Base-by-base conservation (phyloP, 495 filamentous ascomycete species). In the Xylaria curta region DNA sequence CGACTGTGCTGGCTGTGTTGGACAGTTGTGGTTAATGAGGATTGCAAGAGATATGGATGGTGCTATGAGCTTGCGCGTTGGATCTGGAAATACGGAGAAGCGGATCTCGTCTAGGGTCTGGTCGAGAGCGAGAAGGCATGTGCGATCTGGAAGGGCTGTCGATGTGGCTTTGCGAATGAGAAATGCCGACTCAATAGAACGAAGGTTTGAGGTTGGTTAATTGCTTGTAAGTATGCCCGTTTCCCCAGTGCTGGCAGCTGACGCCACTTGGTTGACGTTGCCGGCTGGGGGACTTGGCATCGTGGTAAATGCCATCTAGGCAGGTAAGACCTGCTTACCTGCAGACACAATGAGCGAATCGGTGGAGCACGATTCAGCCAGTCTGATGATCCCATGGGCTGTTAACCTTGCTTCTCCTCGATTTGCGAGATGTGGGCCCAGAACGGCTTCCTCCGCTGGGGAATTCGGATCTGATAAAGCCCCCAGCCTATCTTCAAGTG, bases 111-210 rank as follows among this genome's bases (percentile, higher is more conserved):
- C 26, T 31, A 28, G 51, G 31, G 46, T 38, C 56, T 59, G 66
- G 53, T 54, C 51, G 54, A 17, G 24, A 36, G 38, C 49, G 33
- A 44, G 65, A 33, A 36, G 65, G 31, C 54, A 49, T 59, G 59
- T 59, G 38, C 49, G 58, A 62, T 46, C 36, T 69, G 53, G 66
- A 40, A 40, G 58, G 49, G 28, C 33, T 51, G 42, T 46, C 40
- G 62, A 49, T 46, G 62, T 33, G 62, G 62, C 38, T 65, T 46
- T 65, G 62, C 38, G 62, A 65, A 64, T 13, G 21, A 4, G 61
- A 65, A 66, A 46, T 36, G 63, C 47, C 63, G 63, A 53, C 31
- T 47, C 24, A 31, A 28, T 54, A 54, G 24, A 54, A 28, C 24
- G 21, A 28, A 46, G 10, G 38, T 24, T 44, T 44, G 19, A 36